Base-by-base conservation (phyloP, 139 green algal species). In the Chlamydomonas schloesseri region DNA sequence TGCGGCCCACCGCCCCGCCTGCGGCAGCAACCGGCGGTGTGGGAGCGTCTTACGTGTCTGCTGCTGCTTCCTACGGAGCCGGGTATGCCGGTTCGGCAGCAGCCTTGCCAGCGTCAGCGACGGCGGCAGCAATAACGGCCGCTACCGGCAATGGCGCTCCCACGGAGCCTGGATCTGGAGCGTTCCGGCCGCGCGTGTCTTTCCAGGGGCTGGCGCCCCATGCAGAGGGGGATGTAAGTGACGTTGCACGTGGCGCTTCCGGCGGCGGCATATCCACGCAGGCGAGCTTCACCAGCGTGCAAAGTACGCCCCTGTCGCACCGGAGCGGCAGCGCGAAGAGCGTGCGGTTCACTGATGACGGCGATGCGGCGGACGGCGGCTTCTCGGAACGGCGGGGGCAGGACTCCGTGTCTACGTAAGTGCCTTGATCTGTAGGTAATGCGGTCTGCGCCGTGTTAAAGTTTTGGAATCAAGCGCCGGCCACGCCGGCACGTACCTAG, bases 261-360 rank as follows among this genome's bases (percentile, higher is more conserved):
- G 13, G 13, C 13, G 13, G n/a, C 28, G 64, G 13, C 64, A 37
- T 20, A 3, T 20, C 13, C 29, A 20, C 64, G 64, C 64, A 71
- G 26, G 29, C 28, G 13, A 71, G 46, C 23, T 33, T 33, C 15
- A 55, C 33, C 36, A 23, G 33, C 13, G 9, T 10, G 17, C 73
- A 60, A 8, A 50, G 42, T 50, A 8, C 8, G 42, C 42, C 42
- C 6, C 42, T 50, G 53, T n/a, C 33, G 31, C 55, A 69, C 57
- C 58, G 36, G 58, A 10, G 34, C 34, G 68, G 26, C 79, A 85
- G 79, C 50, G 6, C 57, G n/a, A 85, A 85, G 79, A 85, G 67
- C 47, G 79, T 85, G 31, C n/a, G 79, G 31, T 85, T 85, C 67
- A 70, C 79, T 0, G 79, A 85, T 1, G 21, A 85, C 14, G 64